Evolutionary conservation across 352 stramenopile species (phyloP), one percentile per base, ranked within the genome.

Genomic region (Phytopythium aichiense): DNA sequence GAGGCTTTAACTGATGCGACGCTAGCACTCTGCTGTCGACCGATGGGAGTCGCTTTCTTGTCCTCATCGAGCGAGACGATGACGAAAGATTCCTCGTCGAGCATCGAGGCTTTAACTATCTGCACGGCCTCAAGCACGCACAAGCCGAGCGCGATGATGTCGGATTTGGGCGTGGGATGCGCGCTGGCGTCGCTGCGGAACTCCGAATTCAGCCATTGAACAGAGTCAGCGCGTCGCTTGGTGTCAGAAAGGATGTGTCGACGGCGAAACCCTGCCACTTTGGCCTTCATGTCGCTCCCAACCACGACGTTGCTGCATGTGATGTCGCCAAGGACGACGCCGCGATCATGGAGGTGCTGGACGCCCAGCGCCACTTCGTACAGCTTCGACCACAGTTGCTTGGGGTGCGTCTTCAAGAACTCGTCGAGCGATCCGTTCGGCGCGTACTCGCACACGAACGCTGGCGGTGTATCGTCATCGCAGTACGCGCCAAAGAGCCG

Each of bases 141-240:
- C 51, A 43, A 18, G 18, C 51, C 51, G 3, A 56, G 33, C 30
- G 51, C 16, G n/a, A 43, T 30, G 9, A 56, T 43, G n/a, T 56
- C 51, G 9, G 51, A 56, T 23, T 43, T 56, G 23, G 69, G 66
- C 4, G 67, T 74, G n/a, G 64, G 38, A 2, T 37, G 16, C 4
- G 42, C 40, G 0, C 54, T 33, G 4, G 53, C 51, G 31, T 42
- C 46, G 31, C 40, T 11, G 2, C 79, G 13, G 48, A 62, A 69
- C 54, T 83, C 71, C 2, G 72, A 67, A 0, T 65, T 64, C 11
- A 38, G 46, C 69, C 66, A 76, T 16, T 52, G 46, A 16, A 65
- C 57, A 11, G 46, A 43, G 12, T 64, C 71, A 23, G 28, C 16
- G 7, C 8, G 40, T 2, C 33, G n/a, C 28, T 40, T 25, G 2